Evolutionary conservation across 495 filamentous ascomycete species (phyloP).

Genomic region (Hypoxylon fuscum): DNA sequence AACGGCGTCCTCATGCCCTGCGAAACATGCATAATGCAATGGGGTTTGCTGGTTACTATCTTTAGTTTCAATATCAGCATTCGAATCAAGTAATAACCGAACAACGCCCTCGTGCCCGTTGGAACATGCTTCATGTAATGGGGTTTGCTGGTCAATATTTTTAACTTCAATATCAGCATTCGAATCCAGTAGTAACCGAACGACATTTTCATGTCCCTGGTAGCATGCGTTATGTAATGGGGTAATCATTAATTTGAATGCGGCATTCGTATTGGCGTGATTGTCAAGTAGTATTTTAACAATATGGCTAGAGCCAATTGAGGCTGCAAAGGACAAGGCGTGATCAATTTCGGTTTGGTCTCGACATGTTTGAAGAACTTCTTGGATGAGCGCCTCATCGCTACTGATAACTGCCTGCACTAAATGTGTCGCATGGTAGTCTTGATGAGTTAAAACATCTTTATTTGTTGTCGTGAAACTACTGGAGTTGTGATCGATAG

Average conservation of each 20-base stretch:
- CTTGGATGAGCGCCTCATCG: too few species aligned
- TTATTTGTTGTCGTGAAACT: too few species aligned
- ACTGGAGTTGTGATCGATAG: too few species aligned
- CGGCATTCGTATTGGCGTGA: background rate
- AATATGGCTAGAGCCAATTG: background rate
- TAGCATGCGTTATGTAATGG: background rate
- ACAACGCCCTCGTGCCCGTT: background rate
- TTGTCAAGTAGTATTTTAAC: background rate
- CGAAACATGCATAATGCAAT: background rate
- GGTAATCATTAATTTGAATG: background rate
- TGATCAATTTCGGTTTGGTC: too few species aligned
- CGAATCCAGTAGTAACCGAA: background rate
- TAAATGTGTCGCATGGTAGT: too few species aligned
- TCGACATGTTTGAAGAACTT: too few species aligned
- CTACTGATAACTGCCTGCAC: too few species aligned
- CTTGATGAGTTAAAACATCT: too few species aligned
- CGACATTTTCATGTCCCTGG: background rate
- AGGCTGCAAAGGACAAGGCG: background rate
- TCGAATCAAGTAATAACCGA: background rate
- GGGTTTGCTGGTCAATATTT: background rate
- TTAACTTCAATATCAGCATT: background rate
- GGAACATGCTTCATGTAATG: background rate
- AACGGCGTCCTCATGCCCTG: background rate
- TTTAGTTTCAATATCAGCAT: background rate
- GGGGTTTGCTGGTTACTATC: background rate